Evolutionary conservation across 176 grass and related monocot genomes (phyloP), one percentile per base, ranked within the genome.

Genomic region (Oryza glumipatula): DNA sequence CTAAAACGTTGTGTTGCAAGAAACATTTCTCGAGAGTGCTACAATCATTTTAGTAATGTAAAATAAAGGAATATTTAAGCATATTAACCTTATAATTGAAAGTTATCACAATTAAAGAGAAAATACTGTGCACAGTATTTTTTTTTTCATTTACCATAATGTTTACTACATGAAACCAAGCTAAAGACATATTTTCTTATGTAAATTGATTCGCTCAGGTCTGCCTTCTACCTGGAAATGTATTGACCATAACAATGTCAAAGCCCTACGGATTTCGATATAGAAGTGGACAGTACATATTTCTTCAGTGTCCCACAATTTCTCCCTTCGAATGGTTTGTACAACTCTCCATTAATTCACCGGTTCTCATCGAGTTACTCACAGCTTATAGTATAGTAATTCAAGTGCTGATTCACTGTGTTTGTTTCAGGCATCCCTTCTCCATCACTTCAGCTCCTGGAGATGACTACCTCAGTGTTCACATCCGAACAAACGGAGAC

Each of bases 381-480:
- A 43, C 66, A 54, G 14, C 79, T 77, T 80, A 16, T 52, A 17
- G 11, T 35, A 68, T 11, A 47, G 33, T 64, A 83, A 73, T 70
- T 92, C 78, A 87, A 43, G 44, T 71, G 22, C 65, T 54, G 3
- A 6, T 76, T 35, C 77, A 67, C 23, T 66, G 11, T 77, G 46
- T 65, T 86, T 49, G 56, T 65, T 47, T 81, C 80, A 99, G 96
- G 96, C 96, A 99, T 74, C 96, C 96, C 82, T 99, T 99, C 72
- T 99, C 96, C 75, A 99, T 99, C 66, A 99, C 96, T 67, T 99
- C 96, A 69, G 96, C 96, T 64, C 96, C 93, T 41, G 94, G 96
- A 74, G 96, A 99, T 24, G 96, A 99, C 41, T 99, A 96, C 76
- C 80, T 99, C 23, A 94, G 91, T 88, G 96, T 99, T 82, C 96